Evolutionary conservation across 164 flowering plant genomes (phyloP), one percentile per base, ranked within the genome.

Genomic region (Stephania yunnanensis): DNA sequence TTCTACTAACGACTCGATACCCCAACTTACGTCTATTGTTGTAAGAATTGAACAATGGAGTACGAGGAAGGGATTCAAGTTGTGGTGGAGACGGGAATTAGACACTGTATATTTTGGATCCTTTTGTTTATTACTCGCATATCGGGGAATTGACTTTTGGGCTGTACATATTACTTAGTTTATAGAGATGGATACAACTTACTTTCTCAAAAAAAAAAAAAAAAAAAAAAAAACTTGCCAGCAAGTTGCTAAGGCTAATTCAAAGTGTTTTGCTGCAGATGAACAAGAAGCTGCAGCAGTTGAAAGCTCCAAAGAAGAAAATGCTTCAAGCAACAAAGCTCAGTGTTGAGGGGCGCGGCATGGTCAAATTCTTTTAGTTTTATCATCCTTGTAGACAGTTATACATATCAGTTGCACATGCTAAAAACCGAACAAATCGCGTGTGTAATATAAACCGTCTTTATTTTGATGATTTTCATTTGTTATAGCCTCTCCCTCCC

Each of bases 261-360:
- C 10, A 22, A 10, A 19, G 25, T 52, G 66, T 50, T 25, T 22
- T 17, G 25, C 48, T 68, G 79, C 89, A 94, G 97, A 92, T 94
- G 95, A 89, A 91, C 70, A 91, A 90, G 86, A 94, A 89, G 88
- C 71, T 94, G 85, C 97, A 94, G 75, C 91, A 91, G 80, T 72
- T 93, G 84, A 93, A 91, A 79, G 92, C 90, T n/a, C 91, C 97
- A 11, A 95, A 91, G 83, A 90, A 88, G 89, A 93, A 87, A 85
- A 87, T 85, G 75, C 94, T 95, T 69, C 97, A 95, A 81, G 98
- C 97, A 7, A 87, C 97, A 25, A 93, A 87, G 75, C 82, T 93
- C 20, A 93, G 98, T 70, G 97, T 87, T 75, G 97, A 93, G 82
- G 98, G 98, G 53, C 94, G 97, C 45, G 97, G 97, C 36, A 91